Conservation (phyloP, 805 yeast species). For the Candida pini region DNA sequence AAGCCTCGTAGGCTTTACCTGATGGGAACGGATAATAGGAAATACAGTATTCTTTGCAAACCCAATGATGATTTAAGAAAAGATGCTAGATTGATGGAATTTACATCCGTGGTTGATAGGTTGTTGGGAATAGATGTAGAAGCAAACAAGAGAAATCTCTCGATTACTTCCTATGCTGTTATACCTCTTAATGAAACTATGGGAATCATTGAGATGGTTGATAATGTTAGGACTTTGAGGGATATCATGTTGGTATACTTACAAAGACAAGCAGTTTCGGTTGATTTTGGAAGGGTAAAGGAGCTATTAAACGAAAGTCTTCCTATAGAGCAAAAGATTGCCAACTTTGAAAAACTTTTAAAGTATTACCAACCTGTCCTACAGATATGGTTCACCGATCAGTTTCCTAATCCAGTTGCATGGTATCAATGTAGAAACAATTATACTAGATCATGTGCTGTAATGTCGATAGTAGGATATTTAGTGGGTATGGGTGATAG, state of each 20-base stretch:
- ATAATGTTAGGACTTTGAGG: conserved; percentile 66
- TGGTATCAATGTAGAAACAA: conserved; percentile 81
- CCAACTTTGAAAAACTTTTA: conserved; percentile 29
- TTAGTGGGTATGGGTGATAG: conserved; percentile 93
- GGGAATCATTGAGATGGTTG: conserved; percentile 91
- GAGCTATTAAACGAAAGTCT: conserved; percentile 19
- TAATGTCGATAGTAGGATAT: conserved; percentile 96
- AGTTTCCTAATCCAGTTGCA: conserved; percentile 79
- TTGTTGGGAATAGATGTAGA: conserved; percentile 61
- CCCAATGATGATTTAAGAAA: conserved; percentile 88
- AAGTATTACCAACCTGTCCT: conserved; percentile 59
- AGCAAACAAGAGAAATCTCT: conserved; percentile 64
- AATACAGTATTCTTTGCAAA: conserved; percentile 75
- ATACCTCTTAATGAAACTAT: conserved; percentile 78
- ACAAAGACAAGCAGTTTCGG: conserved; percentile 19
- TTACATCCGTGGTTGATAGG: conserved; percentile 80
- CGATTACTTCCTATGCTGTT: conserved; percentile 80
- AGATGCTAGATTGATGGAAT: conserved; percentile 91
- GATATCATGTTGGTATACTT: conserved; percentile 40
- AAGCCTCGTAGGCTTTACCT: conserved; percentile 75
- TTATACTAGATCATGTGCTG: conserved; percentile 79
- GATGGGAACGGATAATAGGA: conserved; percentile 71
- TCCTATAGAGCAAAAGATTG: conserved; percentile 28
- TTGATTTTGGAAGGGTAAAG: conserved; percentile 25
- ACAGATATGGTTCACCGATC: conserved; percentile 82